These are phyloP conservation scores for Clathrus columnatus DNA, from an alignment of 768 basidiomycete species.

Conservation along the genomic window DNA sequence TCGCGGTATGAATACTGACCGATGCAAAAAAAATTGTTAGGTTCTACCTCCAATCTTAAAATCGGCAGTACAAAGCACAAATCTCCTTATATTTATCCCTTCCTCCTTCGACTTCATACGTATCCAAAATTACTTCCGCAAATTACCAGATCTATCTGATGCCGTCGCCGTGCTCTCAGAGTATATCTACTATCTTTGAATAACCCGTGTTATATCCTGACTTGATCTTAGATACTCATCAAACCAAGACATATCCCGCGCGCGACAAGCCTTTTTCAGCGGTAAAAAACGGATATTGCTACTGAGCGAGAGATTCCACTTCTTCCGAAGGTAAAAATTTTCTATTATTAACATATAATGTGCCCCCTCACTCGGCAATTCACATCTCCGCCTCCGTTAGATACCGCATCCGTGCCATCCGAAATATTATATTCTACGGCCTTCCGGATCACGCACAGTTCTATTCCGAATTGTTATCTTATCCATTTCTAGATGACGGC, in stretches of 20 bases:
- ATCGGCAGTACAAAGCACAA: constrained; percentile 87
- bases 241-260: constrained; percentile 89
- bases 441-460: constrained; percentile 88
- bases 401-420: constrained; percentile 88
- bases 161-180: constrained; percentile 80
- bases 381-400: constrained; percentile 28
- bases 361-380: neutral
- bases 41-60: constrained; percentile 75
- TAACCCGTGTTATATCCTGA: neutral
- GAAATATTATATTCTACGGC: constrained; percentile 88
- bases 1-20: constrained; percentile 30
- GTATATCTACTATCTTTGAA: constrained; percentile 32
- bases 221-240: constrained; percentile 64
- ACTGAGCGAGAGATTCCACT: constrained; percentile 97
- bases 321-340: constrained; percentile 66
- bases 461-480: constrained; percentile 83
- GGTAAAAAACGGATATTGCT: constrained; percentile 82
- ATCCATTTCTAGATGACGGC: constrained; percentile 83
- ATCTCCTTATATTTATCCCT: constrained; percentile 84
- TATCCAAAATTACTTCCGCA: constrained; percentile 78
- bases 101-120: constrained; percentile 96
- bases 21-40: constrained; percentile 27
- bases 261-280: constrained; percentile 85
- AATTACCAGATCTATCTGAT: constrained; percentile 50
- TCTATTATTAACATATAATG: neutral